These are phyloP conservation scores for Filobasidium uniguttulatum DNA, from an alignment of 1,284 basidiomycete species.

Conservation along the genomic window DNA sequence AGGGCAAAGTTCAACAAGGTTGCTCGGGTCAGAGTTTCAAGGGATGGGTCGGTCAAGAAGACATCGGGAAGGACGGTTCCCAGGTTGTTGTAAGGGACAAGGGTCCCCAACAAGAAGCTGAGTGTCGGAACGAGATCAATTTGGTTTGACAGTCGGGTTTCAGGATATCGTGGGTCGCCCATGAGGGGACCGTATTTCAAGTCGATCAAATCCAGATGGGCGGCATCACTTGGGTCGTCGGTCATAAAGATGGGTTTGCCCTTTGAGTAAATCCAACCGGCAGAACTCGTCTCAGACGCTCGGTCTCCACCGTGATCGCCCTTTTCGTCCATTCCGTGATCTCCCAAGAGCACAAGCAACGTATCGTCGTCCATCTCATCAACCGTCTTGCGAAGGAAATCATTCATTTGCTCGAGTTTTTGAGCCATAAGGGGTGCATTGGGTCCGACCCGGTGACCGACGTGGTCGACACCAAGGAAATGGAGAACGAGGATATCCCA, in stretches of 20 bases:
- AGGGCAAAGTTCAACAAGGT: conserved; percentile 62
- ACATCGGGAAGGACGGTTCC: conserved; percentile 83
- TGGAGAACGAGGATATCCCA: conserved; percentile 87
- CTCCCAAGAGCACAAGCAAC: conserved; percentile 78
- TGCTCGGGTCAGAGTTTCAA: conserved; percentile 45
- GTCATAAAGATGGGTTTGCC: conserved; percentile 18
- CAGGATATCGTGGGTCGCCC: conserved; percentile 42
- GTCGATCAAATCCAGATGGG: conserved; percentile 2
- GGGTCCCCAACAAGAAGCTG: conserved; percentile 78
- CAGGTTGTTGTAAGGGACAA: conserved; percentile 91
- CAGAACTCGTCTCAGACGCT: conserved; percentile 69
- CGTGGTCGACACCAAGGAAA: conserved; percentile 94
- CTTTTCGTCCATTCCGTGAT: conserved; percentile 91
- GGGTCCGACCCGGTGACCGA: conserved; percentile 85
- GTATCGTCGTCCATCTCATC: conserved; percentile 58
- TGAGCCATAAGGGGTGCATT: conserved; percentile 70
- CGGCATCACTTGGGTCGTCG: not conserved
- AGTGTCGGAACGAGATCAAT: conserved; percentile 88
- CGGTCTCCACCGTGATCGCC: conserved; percentile 96
- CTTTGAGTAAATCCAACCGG: conserved; percentile 80
- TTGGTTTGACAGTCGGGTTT: conserved; percentile 64
- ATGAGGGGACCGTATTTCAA: conserved; percentile 1
- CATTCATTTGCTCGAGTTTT: conserved; percentile 78
- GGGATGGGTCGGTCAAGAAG: conserved; percentile 43
- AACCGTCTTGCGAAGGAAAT: conserved; percentile 60